These are phyloP conservation scores for Hymenoscyphus repandus DNA, from an alignment of 2,329 filamentous ascomycete genomes.

Conservation along the genomic window DNA sequence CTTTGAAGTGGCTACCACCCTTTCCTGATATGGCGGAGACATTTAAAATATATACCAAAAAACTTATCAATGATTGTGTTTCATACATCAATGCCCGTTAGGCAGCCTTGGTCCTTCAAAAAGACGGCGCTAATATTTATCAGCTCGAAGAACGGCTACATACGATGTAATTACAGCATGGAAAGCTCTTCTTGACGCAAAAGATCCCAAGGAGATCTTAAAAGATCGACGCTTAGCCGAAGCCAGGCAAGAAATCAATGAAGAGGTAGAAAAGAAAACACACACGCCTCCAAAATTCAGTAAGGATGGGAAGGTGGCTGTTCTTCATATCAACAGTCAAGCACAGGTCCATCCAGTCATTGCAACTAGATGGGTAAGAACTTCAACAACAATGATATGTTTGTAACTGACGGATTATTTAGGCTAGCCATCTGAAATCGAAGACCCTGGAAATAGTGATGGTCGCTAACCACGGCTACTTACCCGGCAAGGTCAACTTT, in stretches of 20 bases:
- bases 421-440: conserved; percentile 51
- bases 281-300: conserved; percentile 61
- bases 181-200: conserved; percentile 48
- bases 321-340: conserved; percentile 54
- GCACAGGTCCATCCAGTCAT: conserved; percentile 64
- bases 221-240: conserved; percentile 43
- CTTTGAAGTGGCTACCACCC: conserved; percentile 59
- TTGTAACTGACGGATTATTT: neutral
- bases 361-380: conserved; percentile 53
- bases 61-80: conserved; percentile 56
- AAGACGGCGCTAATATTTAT: neutral
- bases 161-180: conserved; percentile 58
- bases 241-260: conserved; percentile 53
- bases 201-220: conserved; percentile 46
- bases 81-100: conserved; percentile 56
- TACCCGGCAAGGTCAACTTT: conserved; percentile 60
- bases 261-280: conserved; percentile 55
- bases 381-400: neutral
- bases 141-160: conserved; percentile 50
- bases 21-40: conserved; percentile 60
- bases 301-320: conserved; percentile 54
- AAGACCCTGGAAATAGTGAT: conserved; percentile 57
- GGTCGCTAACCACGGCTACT: conserved; percentile 62
- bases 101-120: neutral
- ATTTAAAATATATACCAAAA: conserved; percentile 57